Conservation (phyloP, 768 basidiomycete species). For the Sporobolomyces phaffii region DNA sequence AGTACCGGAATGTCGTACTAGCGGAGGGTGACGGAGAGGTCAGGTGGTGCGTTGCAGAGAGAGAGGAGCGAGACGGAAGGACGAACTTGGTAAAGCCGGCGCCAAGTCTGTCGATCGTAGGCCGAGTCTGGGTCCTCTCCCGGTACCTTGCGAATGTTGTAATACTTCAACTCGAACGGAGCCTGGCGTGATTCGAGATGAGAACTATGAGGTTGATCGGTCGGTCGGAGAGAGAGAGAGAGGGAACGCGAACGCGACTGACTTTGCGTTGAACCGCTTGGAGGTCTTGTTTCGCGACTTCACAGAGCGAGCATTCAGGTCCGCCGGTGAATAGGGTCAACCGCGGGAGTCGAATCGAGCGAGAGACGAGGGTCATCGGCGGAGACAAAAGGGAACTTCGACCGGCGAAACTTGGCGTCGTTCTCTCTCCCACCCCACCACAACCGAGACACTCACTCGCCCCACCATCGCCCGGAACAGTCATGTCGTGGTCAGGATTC, state of each 20-base stretch:
- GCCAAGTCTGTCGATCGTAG: constrained; percentile 25
- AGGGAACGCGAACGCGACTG: not conserved
- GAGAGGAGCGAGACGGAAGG: not conserved
- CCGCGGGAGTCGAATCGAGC: constrained; percentile 7
- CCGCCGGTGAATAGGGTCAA: constrained; percentile 29
- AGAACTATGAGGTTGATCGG: not conserved
- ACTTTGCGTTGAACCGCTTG: not conserved
- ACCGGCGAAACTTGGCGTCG: not conserved
- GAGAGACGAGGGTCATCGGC: constrained; percentile 12
- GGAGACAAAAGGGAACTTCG: not conserved
- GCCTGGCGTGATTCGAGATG: not conserved
- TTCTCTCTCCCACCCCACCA: not conserved
- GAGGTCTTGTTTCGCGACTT: constrained; percentile 34
- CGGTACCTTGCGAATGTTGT: constrained; percentile 21
- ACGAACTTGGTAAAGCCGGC: constrained; percentile 33
- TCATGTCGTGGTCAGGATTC: constrained; percentile 55
- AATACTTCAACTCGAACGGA: constrained; percentile 24
- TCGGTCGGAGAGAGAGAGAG: not conserved
- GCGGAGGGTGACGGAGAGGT: not conserved
- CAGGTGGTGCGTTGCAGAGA: not conserved
- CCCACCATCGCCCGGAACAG: not conserved
- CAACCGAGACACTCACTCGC: not conserved
- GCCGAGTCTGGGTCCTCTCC: constrained; percentile 21
- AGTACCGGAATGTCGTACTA: constrained; percentile 38
- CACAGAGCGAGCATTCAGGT: constrained; percentile 20